Percentiles rank a stretch among this genome's conserved stretches.
Conservation (phyloP, 2,329 filamentous ascomycete genomes). For the Phoma herbarum region DNA sequence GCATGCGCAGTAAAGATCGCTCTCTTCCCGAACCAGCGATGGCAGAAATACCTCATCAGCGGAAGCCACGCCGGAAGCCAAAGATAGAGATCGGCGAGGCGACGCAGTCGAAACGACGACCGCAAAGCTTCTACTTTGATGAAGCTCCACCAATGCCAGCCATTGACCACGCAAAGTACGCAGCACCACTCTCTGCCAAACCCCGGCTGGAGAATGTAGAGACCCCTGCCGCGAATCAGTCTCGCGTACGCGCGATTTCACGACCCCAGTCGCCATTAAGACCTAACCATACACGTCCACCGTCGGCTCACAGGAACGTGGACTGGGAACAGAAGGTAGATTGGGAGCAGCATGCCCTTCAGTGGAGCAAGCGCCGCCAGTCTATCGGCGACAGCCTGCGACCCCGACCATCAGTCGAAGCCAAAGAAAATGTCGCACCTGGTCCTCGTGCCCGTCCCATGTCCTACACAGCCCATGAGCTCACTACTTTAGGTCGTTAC, state of each 20-base stretch:
- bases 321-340: conserved; percentile 26
- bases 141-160: conserved; percentile 33
- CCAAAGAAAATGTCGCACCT: conserved; percentile 16
- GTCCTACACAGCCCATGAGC: conserved; percentile 15
- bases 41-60: conserved; percentile 33
- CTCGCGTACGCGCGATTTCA: conserved; percentile 12
- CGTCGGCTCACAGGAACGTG: conserved; percentile 23
- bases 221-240: conserved; percentile 10
- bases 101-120: conserved; percentile 28
- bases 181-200: conserved; percentile 14
- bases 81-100: conserved; percentile 38
- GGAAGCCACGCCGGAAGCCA: conserved; percentile 41
- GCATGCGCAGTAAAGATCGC: conserved; percentile 48
- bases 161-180: conserved; percentile 29
- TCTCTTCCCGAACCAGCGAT: conserved; percentile 29
- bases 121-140: conserved; percentile 21
- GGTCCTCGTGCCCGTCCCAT: conserved; percentile 6
- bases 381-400: conserved; percentile 41
- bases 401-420: conserved; percentile 13
- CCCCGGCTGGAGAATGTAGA: conserved; percentile 19
- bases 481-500: conserved; percentile 42
- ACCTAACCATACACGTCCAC: conserved; percentile 18
- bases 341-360: conserved; percentile 40
- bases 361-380: conserved; percentile 44
- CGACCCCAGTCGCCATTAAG: conserved; percentile 15